phyloP scores from a whole-genome alignment of 768 basidiomycete genomes.

The Lentinula sp. region DNA sequence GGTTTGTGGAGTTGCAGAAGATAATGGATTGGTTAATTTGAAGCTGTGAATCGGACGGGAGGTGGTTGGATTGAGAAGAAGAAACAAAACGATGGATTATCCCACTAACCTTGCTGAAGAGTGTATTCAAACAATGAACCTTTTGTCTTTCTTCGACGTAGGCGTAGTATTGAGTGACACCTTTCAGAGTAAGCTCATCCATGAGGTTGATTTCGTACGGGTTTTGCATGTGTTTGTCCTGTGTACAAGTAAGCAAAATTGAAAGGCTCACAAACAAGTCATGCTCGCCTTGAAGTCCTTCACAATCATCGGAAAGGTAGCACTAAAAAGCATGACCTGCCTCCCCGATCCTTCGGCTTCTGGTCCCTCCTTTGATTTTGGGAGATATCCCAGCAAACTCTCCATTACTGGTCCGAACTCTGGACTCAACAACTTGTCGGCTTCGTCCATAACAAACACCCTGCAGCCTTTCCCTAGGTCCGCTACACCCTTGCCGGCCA shows the following conservation, averaged over 20 bases:
- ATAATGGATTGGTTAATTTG: conserved; percentile 99
- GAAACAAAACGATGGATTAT: neutral
- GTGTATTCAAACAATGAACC: conserved; percentile 98
- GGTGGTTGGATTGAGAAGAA: neutral
- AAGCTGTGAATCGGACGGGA: conserved; percentile 43
- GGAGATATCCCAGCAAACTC: conserved; percentile 83
- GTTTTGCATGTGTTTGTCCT: conserved; percentile 95
- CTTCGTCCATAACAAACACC: conserved; percentile 99
- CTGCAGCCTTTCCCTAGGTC: conserved; percentile 85
- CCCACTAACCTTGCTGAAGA: conserved; percentile 86
- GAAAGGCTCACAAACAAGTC: neutral
- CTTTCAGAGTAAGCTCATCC: conserved; percentile 97
- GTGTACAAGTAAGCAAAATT: conserved; percentile 2
- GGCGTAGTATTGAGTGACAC: conserved; percentile 99
- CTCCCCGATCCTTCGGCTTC: conserved; percentile 23
- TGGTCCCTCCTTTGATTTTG: conserved; percentile 34
- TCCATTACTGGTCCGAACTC: conserved; percentile 99
- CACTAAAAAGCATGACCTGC: conserved; percentile 99
- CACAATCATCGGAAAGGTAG: conserved; percentile 98
- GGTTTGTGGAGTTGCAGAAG: conserved; percentile 99
- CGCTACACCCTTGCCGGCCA: conserved; percentile 89
- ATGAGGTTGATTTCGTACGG: conserved; percentile 99
- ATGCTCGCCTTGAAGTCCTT: conserved; percentile 91
- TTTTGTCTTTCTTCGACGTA: conserved; percentile 99
- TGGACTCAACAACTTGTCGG: conserved; percentile 94